Percentiles rank a stretch among this genome's conserved stretches.
phyloP scores from a whole-genome alignment of 139 green algal genomes.

The Coelastrella sp. region DNA sequence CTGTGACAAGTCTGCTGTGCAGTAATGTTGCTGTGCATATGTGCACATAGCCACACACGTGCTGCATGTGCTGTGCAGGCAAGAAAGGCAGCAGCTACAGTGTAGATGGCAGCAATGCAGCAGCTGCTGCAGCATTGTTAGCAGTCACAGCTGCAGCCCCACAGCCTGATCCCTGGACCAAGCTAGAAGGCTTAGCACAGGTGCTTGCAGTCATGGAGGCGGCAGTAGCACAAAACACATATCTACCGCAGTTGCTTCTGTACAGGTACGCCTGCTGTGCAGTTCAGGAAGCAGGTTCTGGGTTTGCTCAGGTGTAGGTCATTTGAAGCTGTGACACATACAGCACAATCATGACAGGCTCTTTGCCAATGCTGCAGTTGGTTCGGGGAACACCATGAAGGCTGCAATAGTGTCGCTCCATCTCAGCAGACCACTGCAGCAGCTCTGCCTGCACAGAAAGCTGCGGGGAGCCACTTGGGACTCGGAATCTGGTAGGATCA shows the following conservation, averaged over 20 bases:
- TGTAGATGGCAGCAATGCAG: not conserved
- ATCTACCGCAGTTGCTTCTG: slow-evolving; percentile 73
- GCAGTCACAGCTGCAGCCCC: slow-evolving; percentile 47
- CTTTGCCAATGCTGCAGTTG: no score
- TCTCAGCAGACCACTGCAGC: not conserved
- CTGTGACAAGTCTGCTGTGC: not conserved
- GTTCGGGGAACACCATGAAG: no score
- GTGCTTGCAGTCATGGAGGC: slow-evolving; percentile 73
- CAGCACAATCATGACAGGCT: no score
- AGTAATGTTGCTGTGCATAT: not conserved
- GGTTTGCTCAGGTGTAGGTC: no score
- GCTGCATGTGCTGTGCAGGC: not conserved
- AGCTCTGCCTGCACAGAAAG: no score
- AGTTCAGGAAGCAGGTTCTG: no score
- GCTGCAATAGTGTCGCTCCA: not conserved
- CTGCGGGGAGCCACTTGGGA: no score
- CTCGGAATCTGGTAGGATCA: not conserved
- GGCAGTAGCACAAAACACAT: slow-evolving; percentile 71
- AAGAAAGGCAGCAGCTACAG: not conserved
- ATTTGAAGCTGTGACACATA: no score
- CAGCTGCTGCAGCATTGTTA: not conserved
- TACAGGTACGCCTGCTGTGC: slow-evolving; percentile 60
- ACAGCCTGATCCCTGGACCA: slow-evolving; percentile 51
- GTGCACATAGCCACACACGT: no score
- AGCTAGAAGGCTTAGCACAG: slow-evolving; percentile 55